phyloP scores from a whole-genome alignment of 164 flowering plant genomes.

The Aristolochia californica region DNA sequence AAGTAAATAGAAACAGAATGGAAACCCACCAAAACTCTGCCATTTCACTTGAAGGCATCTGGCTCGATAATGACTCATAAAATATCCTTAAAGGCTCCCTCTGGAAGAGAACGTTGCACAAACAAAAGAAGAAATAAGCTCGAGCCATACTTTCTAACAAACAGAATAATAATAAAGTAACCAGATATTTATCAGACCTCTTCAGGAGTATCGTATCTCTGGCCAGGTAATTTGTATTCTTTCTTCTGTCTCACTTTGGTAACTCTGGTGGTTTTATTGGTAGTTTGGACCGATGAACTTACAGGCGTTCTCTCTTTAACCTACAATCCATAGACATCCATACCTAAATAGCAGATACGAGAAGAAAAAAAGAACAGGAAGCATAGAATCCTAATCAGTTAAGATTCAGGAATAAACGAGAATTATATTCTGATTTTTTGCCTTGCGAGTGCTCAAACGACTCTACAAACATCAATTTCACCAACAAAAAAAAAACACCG shows the following conservation, averaged over 20 bases:
- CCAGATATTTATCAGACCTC: constrained; percentile 39
- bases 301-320: constrained; percentile 38
- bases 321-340: constrained; percentile 28
- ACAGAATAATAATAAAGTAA: neutral
- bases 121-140: constrained; percentile 2
- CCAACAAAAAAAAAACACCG: too few species aligned
- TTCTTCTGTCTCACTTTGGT: constrained; percentile 58
- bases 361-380: too few species aligned
- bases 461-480: too few species aligned
- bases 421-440: too few species aligned
- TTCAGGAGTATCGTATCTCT: constrained; percentile 83
- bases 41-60: constrained; percentile 96
- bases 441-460: too few species aligned
- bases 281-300: constrained; percentile 41
- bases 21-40: constrained; percentile 84
- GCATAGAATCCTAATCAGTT: too few species aligned
- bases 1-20: neutral
- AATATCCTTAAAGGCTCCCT: constrained; percentile 92
- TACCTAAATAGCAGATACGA: too few species aligned
- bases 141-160: neutral
- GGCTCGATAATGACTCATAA: constrained; percentile 75
- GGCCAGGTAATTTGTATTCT: constrained; percentile 72
- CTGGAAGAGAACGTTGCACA: constrained; percentile 26
- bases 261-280: constrained; percentile 31
- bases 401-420: too few species aligned